phyloP scores from a whole-genome alignment of 306 rosid species.

The Astragalus membranaceus region DNA sequence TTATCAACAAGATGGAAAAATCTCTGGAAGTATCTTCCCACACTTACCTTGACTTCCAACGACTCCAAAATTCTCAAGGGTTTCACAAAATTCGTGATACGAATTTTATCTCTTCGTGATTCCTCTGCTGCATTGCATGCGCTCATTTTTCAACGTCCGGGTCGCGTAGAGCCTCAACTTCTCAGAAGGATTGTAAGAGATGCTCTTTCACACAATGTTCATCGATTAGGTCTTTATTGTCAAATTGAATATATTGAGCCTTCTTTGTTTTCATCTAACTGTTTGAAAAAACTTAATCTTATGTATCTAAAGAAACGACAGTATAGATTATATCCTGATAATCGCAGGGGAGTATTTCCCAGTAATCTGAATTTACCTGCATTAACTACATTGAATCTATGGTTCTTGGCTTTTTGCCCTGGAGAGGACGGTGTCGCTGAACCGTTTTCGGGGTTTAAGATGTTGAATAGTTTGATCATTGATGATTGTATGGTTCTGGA shows the following conservation, averaged over 20 bases:
- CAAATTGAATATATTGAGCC: neutral
- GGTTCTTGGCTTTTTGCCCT: neutral
- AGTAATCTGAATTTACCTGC: neutral
- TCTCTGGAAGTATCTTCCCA: neutral
- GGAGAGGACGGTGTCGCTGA: neutral
- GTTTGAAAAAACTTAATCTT: neutral
- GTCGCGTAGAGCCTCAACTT: neutral
- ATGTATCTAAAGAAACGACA: too few relatives aligned
- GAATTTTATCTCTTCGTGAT: neutral
- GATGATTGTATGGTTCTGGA: neutral
- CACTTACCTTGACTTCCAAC: neutral
- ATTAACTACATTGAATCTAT: neutral
- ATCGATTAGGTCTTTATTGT: neutral
- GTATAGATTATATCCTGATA: too few relatives aligned
- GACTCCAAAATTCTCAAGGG: neutral
- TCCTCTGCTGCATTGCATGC: neutral
- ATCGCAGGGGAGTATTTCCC: neutral
- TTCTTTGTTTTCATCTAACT: neutral
- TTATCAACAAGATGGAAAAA: neutral
- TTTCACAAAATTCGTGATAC: neutral
- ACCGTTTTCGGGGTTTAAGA: neutral
- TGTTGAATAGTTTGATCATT: neutral
- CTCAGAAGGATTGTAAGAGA: neutral
- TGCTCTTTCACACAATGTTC: slow-evolving; percentile 1
- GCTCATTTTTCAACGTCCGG: neutral